These are phyloP conservation scores for Paramecium pentaurelia DNA, from an alignment of 73 alveolate genomes.

Conservation along the genomic window DNA sequence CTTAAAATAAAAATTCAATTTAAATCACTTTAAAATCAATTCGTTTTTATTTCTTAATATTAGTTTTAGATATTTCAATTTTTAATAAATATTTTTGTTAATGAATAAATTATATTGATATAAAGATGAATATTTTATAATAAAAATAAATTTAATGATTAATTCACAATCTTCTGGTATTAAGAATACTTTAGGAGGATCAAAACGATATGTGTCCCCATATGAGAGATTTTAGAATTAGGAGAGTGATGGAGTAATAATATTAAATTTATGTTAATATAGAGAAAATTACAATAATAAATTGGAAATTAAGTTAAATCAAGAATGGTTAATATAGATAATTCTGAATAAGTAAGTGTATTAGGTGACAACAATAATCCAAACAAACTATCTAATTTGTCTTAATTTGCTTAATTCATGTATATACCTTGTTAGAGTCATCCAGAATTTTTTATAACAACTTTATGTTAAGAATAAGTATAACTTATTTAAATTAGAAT, in stretches of 20 bases:
- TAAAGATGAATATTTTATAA: neutral
- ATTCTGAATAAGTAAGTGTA: neutral
- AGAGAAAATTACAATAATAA: neutral
- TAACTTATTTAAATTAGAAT: neutral
- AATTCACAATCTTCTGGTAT: neutral
- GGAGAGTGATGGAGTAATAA: neutral
- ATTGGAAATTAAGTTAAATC: neutral
- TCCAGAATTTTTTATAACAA: neutral
- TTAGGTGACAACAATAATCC: neutral
- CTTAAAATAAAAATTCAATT: too few species aligned
- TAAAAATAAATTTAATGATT: neutral
- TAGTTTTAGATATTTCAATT: too few species aligned
- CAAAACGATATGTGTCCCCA: neutral
- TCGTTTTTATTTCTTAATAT: too few species aligned
- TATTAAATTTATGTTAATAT: neutral
- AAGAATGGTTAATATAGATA: neutral
- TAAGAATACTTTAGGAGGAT: neutral
- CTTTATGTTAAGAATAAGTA: neutral
- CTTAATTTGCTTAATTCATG: neutral
- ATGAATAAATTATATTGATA: neutral
- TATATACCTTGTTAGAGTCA: neutral
- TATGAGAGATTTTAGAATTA: neutral
- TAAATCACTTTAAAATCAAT: too few species aligned
- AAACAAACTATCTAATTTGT: conserved; percentile 6
- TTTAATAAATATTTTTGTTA: too few species aligned